phyloP scores from a whole-genome alignment of 2,329 filamentous ascomycete genomes.

The Emergomyces africanus region DNA sequence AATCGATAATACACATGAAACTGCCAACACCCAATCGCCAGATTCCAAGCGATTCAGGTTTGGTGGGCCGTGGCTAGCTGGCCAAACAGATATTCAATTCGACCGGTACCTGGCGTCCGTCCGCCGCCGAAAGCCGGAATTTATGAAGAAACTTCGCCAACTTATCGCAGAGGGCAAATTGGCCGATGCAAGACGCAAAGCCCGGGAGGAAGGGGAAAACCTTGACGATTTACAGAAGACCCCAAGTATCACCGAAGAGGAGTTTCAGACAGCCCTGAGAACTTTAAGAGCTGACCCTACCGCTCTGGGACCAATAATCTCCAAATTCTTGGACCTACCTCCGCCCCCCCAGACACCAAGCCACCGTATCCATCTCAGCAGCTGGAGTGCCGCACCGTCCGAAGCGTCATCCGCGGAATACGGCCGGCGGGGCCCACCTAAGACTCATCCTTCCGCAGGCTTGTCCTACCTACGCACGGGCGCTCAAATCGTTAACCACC shows the following conservation, averaged over 20 bases:
- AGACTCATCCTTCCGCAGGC: conserved; percentile 53
- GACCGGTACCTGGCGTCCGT: conserved; percentile 37
- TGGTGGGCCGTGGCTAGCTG: conserved; percentile 45
- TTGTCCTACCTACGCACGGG: conserved; percentile 47
- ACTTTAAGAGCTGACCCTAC: conserved; percentile 29
- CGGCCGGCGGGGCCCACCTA: conserved; percentile 38
- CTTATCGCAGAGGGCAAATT: conserved; percentile 21
- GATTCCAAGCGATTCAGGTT: conserved; percentile 41
- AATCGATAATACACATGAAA: conserved; percentile 9
- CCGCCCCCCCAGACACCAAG: conserved; percentile 26
- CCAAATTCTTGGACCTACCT: conserved; percentile 45
- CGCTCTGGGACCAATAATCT: conserved; percentile 41
- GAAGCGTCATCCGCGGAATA: conserved; percentile 31
- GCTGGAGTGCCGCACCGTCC: conserved; percentile 24
- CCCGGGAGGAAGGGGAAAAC: conserved; percentile 29
- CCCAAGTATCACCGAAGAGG: conserved; percentile 29
- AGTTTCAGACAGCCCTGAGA: conserved; percentile 34
- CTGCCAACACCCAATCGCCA: conserved; percentile 13
- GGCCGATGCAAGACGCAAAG: conserved; percentile 24
- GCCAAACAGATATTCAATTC: conserved; percentile 45
- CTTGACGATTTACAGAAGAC: conserved; percentile 15
- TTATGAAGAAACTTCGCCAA: conserved; percentile 26
- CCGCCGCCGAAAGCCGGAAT: conserved; percentile 27
- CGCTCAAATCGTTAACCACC: conserved; percentile 46
- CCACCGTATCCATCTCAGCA: conserved; percentile 21